Evolutionary conservation across 768 basidiomycete species (phyloP).

Genomic region (Termitomyces sp.): DNA sequence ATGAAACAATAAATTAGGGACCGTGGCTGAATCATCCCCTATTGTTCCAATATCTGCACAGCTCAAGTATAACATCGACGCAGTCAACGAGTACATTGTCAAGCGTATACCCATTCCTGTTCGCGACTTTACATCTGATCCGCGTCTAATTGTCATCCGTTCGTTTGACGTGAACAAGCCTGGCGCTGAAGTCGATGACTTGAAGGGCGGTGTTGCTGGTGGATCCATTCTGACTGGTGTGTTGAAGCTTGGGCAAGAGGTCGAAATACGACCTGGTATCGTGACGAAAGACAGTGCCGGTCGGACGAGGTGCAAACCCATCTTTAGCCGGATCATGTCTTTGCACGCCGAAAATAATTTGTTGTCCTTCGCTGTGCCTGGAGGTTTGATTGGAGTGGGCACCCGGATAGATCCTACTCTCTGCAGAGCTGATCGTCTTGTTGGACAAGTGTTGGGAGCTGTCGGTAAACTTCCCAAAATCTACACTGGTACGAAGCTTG

Average conservation of each 20-base stretch:
- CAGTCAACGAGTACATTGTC: conserved; percentile 97
- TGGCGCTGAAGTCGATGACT: conserved; percentile 92
- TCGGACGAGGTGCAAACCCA: conserved; percentile 87
- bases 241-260: conserved; percentile 83
- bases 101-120: conserved; percentile 93
- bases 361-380: conserved; percentile 92
- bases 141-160: conserved; percentile 95
- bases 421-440: conserved; percentile 93
- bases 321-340: conserved; percentile 86
- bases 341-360: conserved; percentile 94
- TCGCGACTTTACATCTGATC: conserved; percentile 88
- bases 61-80: conserved; percentile 98
- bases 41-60: conserved; percentile 99
- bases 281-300: conserved; percentile 93
- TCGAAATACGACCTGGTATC: conserved; percentile 96
- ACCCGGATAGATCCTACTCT: conserved; percentile 95
- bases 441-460: conserved; percentile 93
- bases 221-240: conserved; percentile 94
- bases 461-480: conserved; percentile 93
- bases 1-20: conserved; percentile 49
- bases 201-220: conserved; percentile 98
- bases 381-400: conserved; percentile 97
- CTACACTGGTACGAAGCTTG: conserved; percentile 64
- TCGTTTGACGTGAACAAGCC: conserved; percentile 99
- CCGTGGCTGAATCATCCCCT: conserved; percentile 94